Base-by-base conservation (phyloP, 208 protist species). In the Wallacemonas sp. region DNA sequence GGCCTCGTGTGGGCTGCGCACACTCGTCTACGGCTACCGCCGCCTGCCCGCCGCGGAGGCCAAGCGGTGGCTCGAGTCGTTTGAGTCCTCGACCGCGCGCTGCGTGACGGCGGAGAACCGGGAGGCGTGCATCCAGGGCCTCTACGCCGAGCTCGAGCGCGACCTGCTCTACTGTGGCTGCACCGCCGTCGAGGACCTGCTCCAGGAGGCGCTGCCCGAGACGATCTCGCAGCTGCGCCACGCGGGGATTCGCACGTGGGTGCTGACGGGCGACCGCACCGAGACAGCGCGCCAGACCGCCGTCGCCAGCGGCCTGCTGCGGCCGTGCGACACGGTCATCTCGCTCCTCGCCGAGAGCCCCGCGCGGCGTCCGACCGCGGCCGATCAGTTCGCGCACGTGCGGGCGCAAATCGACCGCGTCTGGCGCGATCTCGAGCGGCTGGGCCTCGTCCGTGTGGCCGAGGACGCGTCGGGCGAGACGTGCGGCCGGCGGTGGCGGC, bases 231-330 rank as follows among this genome's bases (percentile, higher is more conserved):
- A 79, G 33, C 72, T 96, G 41, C 64, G 86, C 23, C 23, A 84
- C 42, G 93, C 92, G 31, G 81, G 86, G 41, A 95, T 98, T 38
- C 77, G 77, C 10, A 80, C 98, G 32, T 98, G 95, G 95, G 98
- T 98, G 96, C 77, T 99, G 45, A 99, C 98, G 32, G 98, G 98
- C 41, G 98, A 99, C 81, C 99, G 99, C 78, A 76, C 86, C 49
- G 90, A 99, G 79, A 99, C 98, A 44, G 98, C 98, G 28, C 91
- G 95, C 59, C 96, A 98, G 76, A 98, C 99, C 64, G 97, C 87
- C 29, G 70, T 88, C n/a, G 76, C 82, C 12, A 87, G 82, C 44
- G 82, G 82, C 12, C 71, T 92, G 32, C 70, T 89, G 14, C 65
- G 70, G 22, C 49, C 67, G 2, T 12, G 65, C 26, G 86, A 92